Conservation (phyloP, 78 protist genomes). For the Dictyostelium discoideum region DNA sequence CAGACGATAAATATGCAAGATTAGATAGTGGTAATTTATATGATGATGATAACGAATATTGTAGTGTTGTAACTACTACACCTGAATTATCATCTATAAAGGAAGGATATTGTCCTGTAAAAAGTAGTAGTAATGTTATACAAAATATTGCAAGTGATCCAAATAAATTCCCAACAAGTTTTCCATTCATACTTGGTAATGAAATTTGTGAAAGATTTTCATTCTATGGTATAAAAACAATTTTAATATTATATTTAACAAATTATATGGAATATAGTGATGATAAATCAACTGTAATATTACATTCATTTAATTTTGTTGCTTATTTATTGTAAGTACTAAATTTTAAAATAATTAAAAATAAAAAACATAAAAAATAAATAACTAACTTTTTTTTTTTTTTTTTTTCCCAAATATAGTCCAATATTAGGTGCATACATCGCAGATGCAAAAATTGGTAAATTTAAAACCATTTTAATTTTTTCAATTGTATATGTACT, state of each 20-base stretch:
- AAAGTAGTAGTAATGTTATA: background rate
- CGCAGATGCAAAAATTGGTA: constrained; percentile 77
- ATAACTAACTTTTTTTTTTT: background rate
- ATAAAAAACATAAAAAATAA: no score
- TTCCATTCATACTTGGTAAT: constrained; percentile 66
- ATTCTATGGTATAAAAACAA: constrained; percentile 69
- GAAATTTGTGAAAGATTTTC: constrained; percentile 84
- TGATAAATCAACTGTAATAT: constrained; percentile 44
- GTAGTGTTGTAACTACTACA: background rate
- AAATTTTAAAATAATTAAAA: no score
- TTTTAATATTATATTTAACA: constrained; percentile 67
- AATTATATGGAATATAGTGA: constrained; percentile 40
- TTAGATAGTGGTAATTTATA: background rate
- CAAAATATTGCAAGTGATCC: background rate
- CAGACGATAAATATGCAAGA: background rate
- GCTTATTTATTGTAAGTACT: constrained; percentile 51
- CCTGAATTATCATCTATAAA: background rate
- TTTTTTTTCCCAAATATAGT: background rate
- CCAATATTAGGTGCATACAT: constrained; percentile 82
- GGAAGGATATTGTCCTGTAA: background rate
- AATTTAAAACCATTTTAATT: constrained; percentile 69
- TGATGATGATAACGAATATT: background rate
- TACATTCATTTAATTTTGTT: constrained; percentile 71
- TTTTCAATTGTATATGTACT: constrained; percentile 70
- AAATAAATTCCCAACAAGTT: constrained; percentile 43